Conservation (phyloP, 345 rosid species). For the Citrus trifoliata region DNA sequence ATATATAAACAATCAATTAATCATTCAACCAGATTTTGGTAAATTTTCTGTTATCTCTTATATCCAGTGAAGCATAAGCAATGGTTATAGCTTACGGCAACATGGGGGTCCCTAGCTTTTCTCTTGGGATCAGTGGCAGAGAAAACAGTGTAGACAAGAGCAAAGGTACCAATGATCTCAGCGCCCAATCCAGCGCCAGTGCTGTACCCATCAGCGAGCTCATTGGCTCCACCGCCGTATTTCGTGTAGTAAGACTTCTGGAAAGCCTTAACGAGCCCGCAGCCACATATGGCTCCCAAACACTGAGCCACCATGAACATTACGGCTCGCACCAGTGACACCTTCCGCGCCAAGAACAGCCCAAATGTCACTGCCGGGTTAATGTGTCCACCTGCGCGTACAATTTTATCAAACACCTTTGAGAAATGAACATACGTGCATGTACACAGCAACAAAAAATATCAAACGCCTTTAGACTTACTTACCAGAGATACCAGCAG, state of each 20-base stretch:
- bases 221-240: conserved; percentile 68
- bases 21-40: neutral
- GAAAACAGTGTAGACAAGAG: conserved; percentile 64
- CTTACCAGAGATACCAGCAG: conserved; percentile 66
- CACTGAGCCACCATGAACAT: conserved; percentile 67
- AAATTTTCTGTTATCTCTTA: neutral
- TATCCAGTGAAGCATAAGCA: no score
- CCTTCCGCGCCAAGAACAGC: conserved; percentile 58
- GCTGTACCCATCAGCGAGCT: conserved; percentile 43
- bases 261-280: conserved; percentile 59
- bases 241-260: conserved; percentile 43
- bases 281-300: conserved; percentile 63
- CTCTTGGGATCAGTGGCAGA: conserved; percentile 70
- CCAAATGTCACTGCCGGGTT: conserved; percentile 76
- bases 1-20: neutral
- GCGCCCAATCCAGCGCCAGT: conserved; percentile 65
- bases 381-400: conserved; percentile 56
- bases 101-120: conserved; percentile 59
- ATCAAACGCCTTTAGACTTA: neutral
- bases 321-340: conserved; percentile 54
- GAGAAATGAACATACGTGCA: neutral
- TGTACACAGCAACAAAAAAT: neutral
- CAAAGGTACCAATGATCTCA: conserved; percentile 65
- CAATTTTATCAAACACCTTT: neutral
- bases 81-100: conserved; percentile 39